These are phyloP conservation scores for Wickerhamiella brachini DNA, from an alignment of 805 yeast genomes.

Conservation along the genomic window DNA sequence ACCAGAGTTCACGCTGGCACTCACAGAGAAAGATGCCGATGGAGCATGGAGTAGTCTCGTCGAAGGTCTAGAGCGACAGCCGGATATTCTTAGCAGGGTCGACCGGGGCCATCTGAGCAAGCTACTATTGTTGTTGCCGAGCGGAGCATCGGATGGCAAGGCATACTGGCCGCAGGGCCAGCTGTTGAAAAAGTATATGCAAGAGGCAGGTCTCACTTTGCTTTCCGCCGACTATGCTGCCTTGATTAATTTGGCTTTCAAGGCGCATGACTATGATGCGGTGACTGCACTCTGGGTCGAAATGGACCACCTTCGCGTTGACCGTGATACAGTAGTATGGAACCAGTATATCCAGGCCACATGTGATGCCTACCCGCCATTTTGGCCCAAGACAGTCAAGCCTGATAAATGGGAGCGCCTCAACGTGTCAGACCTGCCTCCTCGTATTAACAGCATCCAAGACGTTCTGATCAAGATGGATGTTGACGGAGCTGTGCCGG, in stretches of 20 bases:
- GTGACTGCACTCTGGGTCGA: constrained; percentile 21
- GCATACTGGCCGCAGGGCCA: constrained; percentile 16
- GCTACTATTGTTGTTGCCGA: constrained; percentile 10
- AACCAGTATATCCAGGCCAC: constrained; percentile 23
- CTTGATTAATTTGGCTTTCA: constrained; percentile 19
- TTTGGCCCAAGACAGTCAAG: constrained; percentile 17
- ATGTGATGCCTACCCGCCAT: constrained; percentile 19
- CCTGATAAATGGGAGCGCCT: not conserved
- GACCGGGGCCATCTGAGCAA: constrained; percentile 1
- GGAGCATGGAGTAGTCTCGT: not conserved
- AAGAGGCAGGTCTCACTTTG: constrained; percentile 10
- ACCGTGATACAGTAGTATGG: constrained; percentile 20
- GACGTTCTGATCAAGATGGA: constrained; percentile 19
- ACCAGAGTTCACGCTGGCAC: constrained; percentile 4
- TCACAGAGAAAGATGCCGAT: constrained; percentile 6
- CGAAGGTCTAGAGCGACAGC: not conserved
- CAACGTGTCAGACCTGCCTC: constrained; percentile 10
- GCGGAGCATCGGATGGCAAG: constrained; percentile 10
- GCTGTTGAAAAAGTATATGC: constrained; percentile 12
- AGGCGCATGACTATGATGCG: constrained; percentile 12
- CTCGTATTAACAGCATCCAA: constrained; percentile 12
- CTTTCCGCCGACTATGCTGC: constrained; percentile 16
- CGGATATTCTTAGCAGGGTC: not conserved
- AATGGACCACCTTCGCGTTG: constrained; percentile 10
- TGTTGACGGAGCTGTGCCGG: constrained; percentile 19